Conservation (phyloP, 805 yeast species). For the Barnettozyma salicaria region DNA sequence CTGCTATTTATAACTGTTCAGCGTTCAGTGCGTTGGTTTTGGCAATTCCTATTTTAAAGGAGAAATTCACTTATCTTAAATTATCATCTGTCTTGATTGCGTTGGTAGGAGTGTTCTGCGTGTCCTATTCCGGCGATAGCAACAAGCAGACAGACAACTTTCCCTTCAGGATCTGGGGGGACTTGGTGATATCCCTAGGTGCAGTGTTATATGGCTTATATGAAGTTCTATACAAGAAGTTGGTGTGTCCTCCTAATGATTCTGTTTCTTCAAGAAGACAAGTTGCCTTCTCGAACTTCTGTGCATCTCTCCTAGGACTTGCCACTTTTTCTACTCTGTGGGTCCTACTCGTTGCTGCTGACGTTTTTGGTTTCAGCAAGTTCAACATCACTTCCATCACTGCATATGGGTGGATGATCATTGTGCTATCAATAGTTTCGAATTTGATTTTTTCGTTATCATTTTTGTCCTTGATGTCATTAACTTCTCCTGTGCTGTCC, state of each 20-base stretch:
- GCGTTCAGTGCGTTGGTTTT: constrained; percentile 85
- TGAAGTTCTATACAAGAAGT: constrained; percentile 75
- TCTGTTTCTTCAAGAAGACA: constrained; percentile 60
- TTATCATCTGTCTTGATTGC: constrained; percentile 65
- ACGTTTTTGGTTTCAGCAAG: constrained; percentile 49
- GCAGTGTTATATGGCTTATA: constrained; percentile 76
- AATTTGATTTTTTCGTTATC: constrained; percentile 66
- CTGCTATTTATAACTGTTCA: constrained; percentile 86
- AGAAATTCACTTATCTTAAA: constrained; percentile 57
- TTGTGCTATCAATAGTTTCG: constrained; percentile 48
- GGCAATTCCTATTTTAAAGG: constrained; percentile 69
- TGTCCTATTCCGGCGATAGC: constrained; percentile 51
- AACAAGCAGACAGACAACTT: constrained; percentile 26
- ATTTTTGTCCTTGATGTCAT: constrained; percentile 71
- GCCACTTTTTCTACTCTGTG: constrained; percentile 47
- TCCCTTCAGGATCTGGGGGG: constrained; percentile 63
- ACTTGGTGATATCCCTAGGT: constrained; percentile 63
- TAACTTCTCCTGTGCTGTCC: constrained; percentile 80
- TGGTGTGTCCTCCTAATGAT: constrained; percentile 66
- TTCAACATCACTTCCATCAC: constrained; percentile 43
- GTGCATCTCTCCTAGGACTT: constrained; percentile 62
- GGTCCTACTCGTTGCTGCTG: constrained; percentile 41
- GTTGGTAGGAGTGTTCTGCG: constrained; percentile 66
- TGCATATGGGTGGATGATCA: constrained; percentile 32
- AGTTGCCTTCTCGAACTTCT: constrained; percentile 72